These are phyloP conservation scores for Xanthoparmelia taractica DNA, from an alignment of 495 filamentous ascomycete species.

Conservation along the genomic window DNA sequence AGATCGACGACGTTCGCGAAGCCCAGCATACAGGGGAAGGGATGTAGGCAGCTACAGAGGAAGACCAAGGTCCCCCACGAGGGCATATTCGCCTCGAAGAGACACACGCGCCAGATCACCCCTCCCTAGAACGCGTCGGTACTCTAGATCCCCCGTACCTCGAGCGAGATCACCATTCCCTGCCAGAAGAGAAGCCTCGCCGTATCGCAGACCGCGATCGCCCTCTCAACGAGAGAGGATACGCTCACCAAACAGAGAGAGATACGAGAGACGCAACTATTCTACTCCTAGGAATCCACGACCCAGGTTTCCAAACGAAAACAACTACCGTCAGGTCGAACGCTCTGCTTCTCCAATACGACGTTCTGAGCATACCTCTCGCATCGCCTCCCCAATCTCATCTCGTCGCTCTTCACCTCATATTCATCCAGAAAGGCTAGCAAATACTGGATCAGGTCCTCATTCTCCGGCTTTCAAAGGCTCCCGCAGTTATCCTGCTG, in stretches of 20 bases:
- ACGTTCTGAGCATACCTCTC: constrained; percentile 30
- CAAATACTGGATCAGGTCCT: constrained; percentile 22
- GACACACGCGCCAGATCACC: constrained; percentile 42
- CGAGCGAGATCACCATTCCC: constrained; percentile 33
- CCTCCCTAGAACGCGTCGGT: constrained; percentile 30
- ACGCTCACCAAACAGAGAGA: constrained; percentile 20
- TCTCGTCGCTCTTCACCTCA: constrained; percentile 37
- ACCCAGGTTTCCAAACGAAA: constrained; percentile 20
- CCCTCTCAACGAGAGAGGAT: constrained; percentile 27
- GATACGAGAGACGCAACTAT: constrained; percentile 23
- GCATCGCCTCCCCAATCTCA: constrained; percentile 34
- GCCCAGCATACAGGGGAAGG: constrained; percentile 38
- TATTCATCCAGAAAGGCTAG: constrained; percentile 28
- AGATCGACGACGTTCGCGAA: constrained; percentile 43
- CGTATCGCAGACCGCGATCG: constrained; percentile 25
- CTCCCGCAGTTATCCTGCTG: constrained; percentile 15
- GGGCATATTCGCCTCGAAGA: constrained; percentile 43
- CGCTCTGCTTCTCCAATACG: constrained; percentile 25
- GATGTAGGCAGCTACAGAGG: constrained; percentile 31
- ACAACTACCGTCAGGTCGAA: constrained; percentile 21
- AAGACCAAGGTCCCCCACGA: constrained; percentile 36
- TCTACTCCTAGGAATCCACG: constrained; percentile 22
- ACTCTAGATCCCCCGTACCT: constrained; percentile 40
- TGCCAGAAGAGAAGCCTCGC: constrained; percentile 32
- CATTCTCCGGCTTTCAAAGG: constrained; percentile 29